phyloP scores from a whole-genome alignment of 208 protist species.

The Naegleria gruberi region DNA sequence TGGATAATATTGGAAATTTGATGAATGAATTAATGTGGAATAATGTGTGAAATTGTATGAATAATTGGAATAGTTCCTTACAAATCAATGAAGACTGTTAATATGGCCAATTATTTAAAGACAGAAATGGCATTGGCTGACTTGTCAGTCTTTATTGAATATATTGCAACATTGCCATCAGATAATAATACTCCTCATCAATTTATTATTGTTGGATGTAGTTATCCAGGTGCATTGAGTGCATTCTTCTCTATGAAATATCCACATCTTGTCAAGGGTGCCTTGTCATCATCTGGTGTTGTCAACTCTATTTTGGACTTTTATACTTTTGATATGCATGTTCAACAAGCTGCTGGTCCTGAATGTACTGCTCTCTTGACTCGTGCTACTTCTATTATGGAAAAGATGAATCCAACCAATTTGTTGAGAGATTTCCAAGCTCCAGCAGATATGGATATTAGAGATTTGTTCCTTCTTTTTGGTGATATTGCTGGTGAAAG shows the following conservation, averaged over 20 bases:
- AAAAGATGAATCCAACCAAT: background rate
- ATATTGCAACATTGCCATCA: background rate
- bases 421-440: background rate
- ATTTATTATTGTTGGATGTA: slow-evolving; percentile 5
- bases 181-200: background rate
- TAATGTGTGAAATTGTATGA: too few relatives aligned
- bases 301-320: slow-evolving; percentile 17
- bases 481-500: background rate
- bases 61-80: background rate
- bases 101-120: background rate
- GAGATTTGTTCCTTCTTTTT: background rate
- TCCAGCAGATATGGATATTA: background rate
- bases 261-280: slow-evolving; percentile 8
- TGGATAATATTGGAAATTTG: too few relatives aligned
- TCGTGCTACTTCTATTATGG: background rate
- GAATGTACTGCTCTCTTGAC: background rate
- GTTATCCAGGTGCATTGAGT: slow-evolving; percentile 6
- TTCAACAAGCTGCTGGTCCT: background rate
- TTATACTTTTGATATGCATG: background rate
- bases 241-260: slow-evolving; percentile 1
- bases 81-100: background rate
- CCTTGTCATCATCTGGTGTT: background rate
- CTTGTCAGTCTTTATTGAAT: background rate
- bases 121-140: background rate
- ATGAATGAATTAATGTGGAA: too few relatives aligned